Conservation (phyloP, 2,329 filamentous ascomycete genomes). For the Nothomitra cinnamomea region DNA sequence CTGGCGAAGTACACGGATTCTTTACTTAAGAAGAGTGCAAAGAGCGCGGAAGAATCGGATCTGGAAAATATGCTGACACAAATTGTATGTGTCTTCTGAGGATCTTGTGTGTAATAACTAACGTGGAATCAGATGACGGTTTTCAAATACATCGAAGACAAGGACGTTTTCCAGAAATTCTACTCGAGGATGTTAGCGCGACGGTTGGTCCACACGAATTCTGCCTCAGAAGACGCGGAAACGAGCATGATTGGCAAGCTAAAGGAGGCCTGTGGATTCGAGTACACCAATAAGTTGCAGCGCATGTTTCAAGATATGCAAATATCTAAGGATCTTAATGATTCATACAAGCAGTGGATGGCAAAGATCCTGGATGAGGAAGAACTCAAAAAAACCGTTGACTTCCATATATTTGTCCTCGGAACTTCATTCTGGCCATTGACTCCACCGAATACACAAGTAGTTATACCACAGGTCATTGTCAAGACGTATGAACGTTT, state of each 20-base stretch:
- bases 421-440: constrained; percentile 97
- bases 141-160: constrained; percentile 99
- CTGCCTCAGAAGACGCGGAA: constrained; percentile 91
- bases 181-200: constrained; percentile 95
- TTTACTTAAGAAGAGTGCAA: constrained; percentile 79
- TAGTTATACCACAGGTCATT: constrained; percentile 73
- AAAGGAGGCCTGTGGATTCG: constrained; percentile 95
- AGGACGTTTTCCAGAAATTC: constrained; percentile 99
- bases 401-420: constrained; percentile 81
- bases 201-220: constrained; percentile 85
- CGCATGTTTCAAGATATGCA: constrained; percentile 99
- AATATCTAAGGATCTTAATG: constrained; percentile 93
- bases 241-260: constrained; percentile 99
- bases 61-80: constrained; percentile 75
- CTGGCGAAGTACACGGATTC: constrained; percentile 92
- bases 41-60: constrained; percentile 84
- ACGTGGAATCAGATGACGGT: constrained; percentile 55
- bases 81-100: constrained; percentile 29
- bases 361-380: constrained; percentile 45
- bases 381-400: constrained; percentile 51
- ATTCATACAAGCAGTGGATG: constrained; percentile 67
- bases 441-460: constrained; percentile 69
- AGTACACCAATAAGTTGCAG: constrained; percentile 98
- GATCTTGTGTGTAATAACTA: neutral
- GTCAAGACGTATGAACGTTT: constrained; percentile 81